Evolutionary conservation across 768 basidiomycete species (phyloP), one percentile per base, ranked within the genome.

Genomic region (Collybia mongolica): DNA sequence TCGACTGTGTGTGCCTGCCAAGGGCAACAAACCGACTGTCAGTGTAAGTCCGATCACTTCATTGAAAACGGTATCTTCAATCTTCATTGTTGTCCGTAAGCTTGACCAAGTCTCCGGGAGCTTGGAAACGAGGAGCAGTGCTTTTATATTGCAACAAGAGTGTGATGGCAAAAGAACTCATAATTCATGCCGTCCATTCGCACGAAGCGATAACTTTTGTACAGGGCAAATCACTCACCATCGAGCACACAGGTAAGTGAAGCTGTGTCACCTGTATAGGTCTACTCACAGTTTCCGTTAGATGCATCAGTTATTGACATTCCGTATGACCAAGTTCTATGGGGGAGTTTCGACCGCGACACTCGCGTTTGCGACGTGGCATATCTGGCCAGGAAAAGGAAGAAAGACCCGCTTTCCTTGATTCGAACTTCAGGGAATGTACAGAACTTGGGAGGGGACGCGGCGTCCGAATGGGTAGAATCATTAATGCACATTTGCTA

Each of bases 401-500:
- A 71, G 49, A 74, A 73, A 40, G 65, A 60, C 1, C 55, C 63
- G 20, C 64, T 75, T 24, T 58, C 58, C 5, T 69, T 87, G 24
- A 62, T 66, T 29, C 69, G 73, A 20, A 43, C 82, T 35, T 70
- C 69, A 14, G 83, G 84, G 5, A 59, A 70, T 8, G 65, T 75
- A 5, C 47, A 64, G 23, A 66, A 69, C 8, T 65, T 61, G 1
- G 66, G 76, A 41, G 62, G 63, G 12, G 54, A 60, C 20, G 49
- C 52, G 4, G 74, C 74, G 2, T 53, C 65, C 17, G 69, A 76
- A 44, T 92, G 88, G 84, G 74, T 76, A 14, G 70, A 73, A 42
- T 61, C 67, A 3, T 64, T 88, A 18, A 76, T 86, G 72, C 66
- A 74, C 5, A 62, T 70, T 26, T 77, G 85, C 8, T 92, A 93